Evolutionary conservation across 75 land plant genomes (phyloP), one percentile per base, ranked within the genome.

Genomic region (Pinus tabuliformis): DNA sequence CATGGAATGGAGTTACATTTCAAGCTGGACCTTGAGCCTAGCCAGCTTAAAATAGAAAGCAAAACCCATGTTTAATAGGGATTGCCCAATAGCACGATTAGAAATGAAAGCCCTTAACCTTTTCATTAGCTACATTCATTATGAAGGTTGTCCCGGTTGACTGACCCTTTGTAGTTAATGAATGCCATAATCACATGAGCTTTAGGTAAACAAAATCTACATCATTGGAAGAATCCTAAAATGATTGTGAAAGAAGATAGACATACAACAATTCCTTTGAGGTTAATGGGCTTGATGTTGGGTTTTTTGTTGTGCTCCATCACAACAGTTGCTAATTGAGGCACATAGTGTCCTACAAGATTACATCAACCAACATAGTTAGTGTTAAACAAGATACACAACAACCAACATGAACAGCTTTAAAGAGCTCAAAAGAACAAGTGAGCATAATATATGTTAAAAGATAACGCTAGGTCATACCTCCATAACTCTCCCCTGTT

Each of bases 401-500:
- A n/a, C n/a, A n/a, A n/a, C n/a, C n/a, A 15, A 24, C 64, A 62
- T 24, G 28, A 3, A 62, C 12, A 3, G 64, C 12, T 5, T 62
- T 64, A 30, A 16, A 56, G 2, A 59, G 28, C 6, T 21, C 4
- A 73, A 57, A 49, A 1, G 12, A 28, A 74, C 12, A 58, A 54
- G 20, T 18, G 7, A 18, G 16, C 5, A 58, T 1, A 18, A 24
- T 57, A n/a, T n/a, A 21, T 72, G 26, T 72, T 39, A 52, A 72
- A 72, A 73, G 56, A 39, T 18, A 49, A 33, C 16, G 61, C 57
- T 72, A 14, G 59, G 18, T 14, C 39, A 30, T 78, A 81, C 89
- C 89, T 82, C 87, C 87, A 80, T 85, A 87, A 80, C 89, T 87
- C 66, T 87, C 84, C 12, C 89, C 89, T 11, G 87, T 77, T 42